A percentile compares a stretch with the other conserved stretches of the same genome.
phyloP scores from a whole-genome alignment of 2,329 filamentous ascomycete species.

The Cladobotryum protrusum region DNA sequence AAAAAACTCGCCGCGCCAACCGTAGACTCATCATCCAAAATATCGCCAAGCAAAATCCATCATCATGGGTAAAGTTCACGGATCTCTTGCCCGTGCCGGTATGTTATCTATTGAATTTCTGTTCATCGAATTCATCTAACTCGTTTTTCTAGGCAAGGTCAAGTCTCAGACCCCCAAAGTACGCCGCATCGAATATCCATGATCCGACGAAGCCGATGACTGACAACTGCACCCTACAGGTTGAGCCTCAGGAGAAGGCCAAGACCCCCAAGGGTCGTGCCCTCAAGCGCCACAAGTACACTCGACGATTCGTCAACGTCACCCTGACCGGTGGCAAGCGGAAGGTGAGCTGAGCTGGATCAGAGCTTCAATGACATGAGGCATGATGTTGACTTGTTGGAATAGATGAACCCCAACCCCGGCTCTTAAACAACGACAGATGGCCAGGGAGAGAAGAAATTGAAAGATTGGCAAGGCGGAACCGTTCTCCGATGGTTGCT shows the following conservation, averaged over 20 bases:
- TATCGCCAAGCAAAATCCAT: constrained; percentile 33
- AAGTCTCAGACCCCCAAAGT: constrained; percentile 94
- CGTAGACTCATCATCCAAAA: constrained; percentile 30
- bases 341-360: constrained; percentile 59
- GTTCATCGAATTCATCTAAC: constrained; percentile 12
- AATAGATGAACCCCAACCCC: constrained; percentile 82
- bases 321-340: constrained; percentile 96
- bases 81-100: constrained; percentile 82
- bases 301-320: constrained; percentile 96
- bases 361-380: no score
- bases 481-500: constrained; percentile 27
- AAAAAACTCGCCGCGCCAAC: constrained; percentile 26
- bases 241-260: constrained; percentile 89
- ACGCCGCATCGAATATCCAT: constrained; percentile 33
- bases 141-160: constrained; percentile 84
- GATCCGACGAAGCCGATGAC: constrained; percentile 23
- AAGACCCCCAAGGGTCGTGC: constrained; percentile 96
- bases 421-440: constrained; percentile 48
- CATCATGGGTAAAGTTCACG: constrained; percentile 90
- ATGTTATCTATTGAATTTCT: constrained; percentile 22
- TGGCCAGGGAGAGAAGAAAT: constrained; percentile 21
- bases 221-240: constrained; percentile 42
- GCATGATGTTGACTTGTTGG: constrained; percentile 18
- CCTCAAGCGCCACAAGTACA: constrained; percentile 95
- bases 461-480: constrained; percentile 25